Evolutionary conservation across 2,329 filamentous ascomycete species (phyloP).

Genomic region (Passalora sequoiae): DNA sequence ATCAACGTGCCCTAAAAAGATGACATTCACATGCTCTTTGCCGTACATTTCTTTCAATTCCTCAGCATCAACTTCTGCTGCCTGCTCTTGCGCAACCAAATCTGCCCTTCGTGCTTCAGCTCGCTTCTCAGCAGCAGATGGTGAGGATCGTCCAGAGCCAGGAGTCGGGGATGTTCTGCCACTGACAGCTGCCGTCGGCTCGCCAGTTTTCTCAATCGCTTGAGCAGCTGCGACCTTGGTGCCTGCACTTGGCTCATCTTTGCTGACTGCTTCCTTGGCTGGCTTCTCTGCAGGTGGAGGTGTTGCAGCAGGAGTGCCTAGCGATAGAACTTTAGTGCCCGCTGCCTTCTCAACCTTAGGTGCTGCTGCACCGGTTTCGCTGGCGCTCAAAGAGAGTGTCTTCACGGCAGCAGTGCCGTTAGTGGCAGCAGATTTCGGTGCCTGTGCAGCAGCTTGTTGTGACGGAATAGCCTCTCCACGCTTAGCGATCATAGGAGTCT

Average conservation of each 20-base stretch:
- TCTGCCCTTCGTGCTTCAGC: slow-evolving; percentile 65
- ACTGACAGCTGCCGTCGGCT: slow-evolving; percentile 53
- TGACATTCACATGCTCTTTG: slow-evolving; percentile 90
- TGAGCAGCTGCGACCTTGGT: slow-evolving; percentile 82
- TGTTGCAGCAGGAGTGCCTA: slow-evolving; percentile 44
- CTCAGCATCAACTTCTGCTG: slow-evolving; percentile 71
- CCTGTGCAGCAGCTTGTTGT: slow-evolving; percentile 42
- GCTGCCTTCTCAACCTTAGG: slow-evolving; percentile 52
- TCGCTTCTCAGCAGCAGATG: slow-evolving; percentile 51
- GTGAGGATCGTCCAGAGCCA: slow-evolving; percentile 75
- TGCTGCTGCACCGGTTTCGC: slow-evolving; percentile 43
- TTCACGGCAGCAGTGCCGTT: slow-evolving; percentile 49
- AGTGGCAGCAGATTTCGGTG: slow-evolving; percentile 51
- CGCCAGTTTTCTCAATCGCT: slow-evolving; percentile 85
- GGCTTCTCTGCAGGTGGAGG: slow-evolving; percentile 46
- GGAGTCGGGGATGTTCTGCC: slow-evolving; percentile 74
- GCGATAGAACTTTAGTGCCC: slow-evolving; percentile 67
- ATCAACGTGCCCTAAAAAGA: slow-evolving; percentile 97
- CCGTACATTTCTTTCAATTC: slow-evolving; percentile 93
- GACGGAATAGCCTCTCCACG: slow-evolving; percentile 49
- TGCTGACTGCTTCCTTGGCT: slow-evolving; percentile 35
- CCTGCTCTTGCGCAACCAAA: slow-evolving; percentile 76
- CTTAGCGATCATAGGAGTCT: slow-evolving; percentile 61
- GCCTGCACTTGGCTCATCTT: slow-evolving; percentile 58
- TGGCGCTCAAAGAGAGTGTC: slow-evolving; percentile 54